A percentile compares a stretch with the other conserved stretches of the same genome.
phyloP scores from a whole-genome alignment of 345 rosid species.

The Pistacia vera region DNA sequence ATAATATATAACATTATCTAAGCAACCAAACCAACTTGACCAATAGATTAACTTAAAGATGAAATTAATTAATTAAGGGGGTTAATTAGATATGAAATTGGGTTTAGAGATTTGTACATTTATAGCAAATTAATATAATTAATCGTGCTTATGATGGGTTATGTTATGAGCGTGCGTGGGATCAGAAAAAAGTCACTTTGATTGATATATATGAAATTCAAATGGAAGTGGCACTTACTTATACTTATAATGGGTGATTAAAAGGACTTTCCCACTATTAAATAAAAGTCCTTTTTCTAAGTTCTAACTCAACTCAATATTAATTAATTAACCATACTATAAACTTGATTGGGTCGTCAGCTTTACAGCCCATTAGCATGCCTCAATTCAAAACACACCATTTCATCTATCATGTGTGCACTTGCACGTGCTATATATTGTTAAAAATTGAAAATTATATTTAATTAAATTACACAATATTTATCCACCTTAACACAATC shows the following conservation, averaged over 20 bases:
- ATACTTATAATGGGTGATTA: constrained; percentile 7
- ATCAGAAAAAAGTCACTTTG: constrained; percentile 24
- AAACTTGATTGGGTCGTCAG: not conserved
- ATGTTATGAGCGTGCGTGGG: constrained; percentile 30
- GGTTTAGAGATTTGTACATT: not conserved
- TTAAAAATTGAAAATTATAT: too few species aligned
- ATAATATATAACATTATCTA: constrained; percentile 33
- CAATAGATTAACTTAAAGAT: constrained; percentile 14
- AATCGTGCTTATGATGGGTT: constrained; percentile 20
- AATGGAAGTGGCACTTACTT: constrained; percentile 24
- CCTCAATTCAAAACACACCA: not conserved
- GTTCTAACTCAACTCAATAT: constrained; percentile 7
- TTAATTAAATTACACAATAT: not conserved
- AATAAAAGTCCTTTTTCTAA: not conserved
- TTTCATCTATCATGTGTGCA: not conserved
- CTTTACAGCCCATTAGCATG: constrained; percentile 6
- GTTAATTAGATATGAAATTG: too few species aligned
- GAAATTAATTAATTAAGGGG: not conserved
- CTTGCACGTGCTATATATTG: not conserved
- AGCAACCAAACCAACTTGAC: constrained; percentile 22
- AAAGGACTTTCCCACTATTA: constrained; percentile 26
- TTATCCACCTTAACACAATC: not conserved
- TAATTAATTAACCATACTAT: constrained; percentile 1
- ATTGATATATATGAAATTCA: constrained; percentile 7
- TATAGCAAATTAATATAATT: not conserved